phyloP scores from a whole-genome alignment of 2,329 filamentous ascomycete species.

The Aspergillus quadricinctus region DNA sequence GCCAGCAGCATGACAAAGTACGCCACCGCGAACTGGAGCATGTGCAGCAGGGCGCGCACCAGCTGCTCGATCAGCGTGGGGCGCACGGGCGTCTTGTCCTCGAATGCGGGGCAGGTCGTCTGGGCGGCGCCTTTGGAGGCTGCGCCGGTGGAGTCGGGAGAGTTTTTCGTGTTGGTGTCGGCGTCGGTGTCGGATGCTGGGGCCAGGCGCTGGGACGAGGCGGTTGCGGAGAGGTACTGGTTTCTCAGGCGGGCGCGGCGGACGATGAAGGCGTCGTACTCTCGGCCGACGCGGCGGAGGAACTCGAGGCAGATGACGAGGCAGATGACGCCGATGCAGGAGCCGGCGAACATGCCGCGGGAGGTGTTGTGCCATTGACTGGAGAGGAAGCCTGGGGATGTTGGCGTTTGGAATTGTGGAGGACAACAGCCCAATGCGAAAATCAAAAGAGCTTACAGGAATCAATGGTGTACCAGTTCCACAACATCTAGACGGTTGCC shows the following conservation, averaged over 20 bases:
- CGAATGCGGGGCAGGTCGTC: not conserved
- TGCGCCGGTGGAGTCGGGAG: not conserved
- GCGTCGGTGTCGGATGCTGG: not conserved
- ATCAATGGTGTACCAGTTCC: conserved; percentile 28
- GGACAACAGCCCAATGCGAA: not conserved
- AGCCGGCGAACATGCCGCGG: conserved; percentile 68
- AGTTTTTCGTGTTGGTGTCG: not conserved
- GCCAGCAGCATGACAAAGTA: conserved; percentile 72
- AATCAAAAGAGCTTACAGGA: conserved; percentile 11
- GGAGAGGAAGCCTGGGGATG: conserved; percentile 59
- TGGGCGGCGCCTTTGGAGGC: not conserved
- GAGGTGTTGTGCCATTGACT: conserved; percentile 66
- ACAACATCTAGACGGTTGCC: conserved; percentile 21
- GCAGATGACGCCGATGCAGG: conserved; percentile 72
- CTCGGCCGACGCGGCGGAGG: conserved; percentile 64
- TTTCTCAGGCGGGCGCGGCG: conserved; percentile 21
- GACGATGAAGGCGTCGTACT: conserved; percentile 66
- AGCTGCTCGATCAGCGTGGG: conserved; percentile 64
- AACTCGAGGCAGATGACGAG: conserved; percentile 69
- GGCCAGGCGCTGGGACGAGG: not conserved
- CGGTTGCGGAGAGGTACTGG: not conserved
- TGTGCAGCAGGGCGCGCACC: conserved; percentile 63
- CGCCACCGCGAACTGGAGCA: conserved; percentile 67
- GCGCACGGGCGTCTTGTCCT: conserved; percentile 34
- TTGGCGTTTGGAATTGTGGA: not conserved